These are phyloP conservation scores for Phaeosphaeriaceae sp. DNA, from an alignment of 2,329 filamentous ascomycete genomes.

Conservation along the genomic window DNA sequence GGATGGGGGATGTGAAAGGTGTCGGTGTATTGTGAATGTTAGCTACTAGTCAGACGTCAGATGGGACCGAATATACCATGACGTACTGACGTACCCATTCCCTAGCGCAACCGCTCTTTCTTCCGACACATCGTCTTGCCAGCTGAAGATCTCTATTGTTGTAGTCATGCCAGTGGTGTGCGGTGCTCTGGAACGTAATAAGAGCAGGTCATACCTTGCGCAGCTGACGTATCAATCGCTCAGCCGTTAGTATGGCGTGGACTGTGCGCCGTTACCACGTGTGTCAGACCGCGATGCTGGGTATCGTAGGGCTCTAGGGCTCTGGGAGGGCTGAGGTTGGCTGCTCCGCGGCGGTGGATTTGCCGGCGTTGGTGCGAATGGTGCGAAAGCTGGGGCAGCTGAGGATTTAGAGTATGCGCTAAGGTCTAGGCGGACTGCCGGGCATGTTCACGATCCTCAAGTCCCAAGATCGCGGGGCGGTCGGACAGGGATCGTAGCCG, in stretches of 20 bases:
- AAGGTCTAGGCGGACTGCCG: constrained; percentile 9
- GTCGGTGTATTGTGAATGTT: too few relatives aligned
- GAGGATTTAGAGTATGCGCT: constrained; percentile 11
- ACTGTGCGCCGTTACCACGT: not conserved
- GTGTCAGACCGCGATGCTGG: constrained; percentile 4
- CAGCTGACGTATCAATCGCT: constrained; percentile 4
- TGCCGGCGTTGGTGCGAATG: not conserved
- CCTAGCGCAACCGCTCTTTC: not conserved
- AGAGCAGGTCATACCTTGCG: not conserved
- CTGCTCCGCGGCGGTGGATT: constrained; percentile 13
- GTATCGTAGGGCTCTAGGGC: not conserved
- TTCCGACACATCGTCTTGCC: not conserved
- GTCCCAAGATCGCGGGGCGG: not conserved
- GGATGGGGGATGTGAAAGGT: too few relatives aligned
- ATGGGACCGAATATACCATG: not conserved
- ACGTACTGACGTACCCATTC: not conserved
- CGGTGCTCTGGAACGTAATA: not conserved
- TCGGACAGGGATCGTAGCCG: not conserved
- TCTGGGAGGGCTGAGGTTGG: constrained; percentile 1
- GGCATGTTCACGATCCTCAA: not conserved
- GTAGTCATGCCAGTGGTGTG: not conserved
- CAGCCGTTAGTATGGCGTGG: constrained; percentile 1
- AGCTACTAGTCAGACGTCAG: not conserved
- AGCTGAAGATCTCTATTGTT: not conserved
- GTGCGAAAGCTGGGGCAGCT: constrained; percentile 3